Conservation (phyloP, 139 green algal species). For the Chlamydomonas applanata region DNA sequence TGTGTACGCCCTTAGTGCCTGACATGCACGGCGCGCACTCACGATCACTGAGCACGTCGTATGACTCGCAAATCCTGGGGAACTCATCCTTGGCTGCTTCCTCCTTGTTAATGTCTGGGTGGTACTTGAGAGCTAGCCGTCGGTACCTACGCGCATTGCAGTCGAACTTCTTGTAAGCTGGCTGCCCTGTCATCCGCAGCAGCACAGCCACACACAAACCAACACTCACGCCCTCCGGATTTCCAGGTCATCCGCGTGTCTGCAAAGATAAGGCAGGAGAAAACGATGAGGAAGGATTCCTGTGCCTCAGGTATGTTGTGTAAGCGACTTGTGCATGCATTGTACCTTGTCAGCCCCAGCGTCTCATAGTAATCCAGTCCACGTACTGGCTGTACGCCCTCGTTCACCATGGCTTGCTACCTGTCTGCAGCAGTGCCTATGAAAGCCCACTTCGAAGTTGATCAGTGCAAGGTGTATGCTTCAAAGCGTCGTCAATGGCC, state of each 20-base stretch:
- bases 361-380: constrained; percentile 54
- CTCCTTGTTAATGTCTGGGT: constrained; percentile 66
- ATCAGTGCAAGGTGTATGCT: too few species aligned
- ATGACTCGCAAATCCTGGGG: constrained; percentile 61
- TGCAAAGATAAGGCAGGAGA: constrained; percentile 15
- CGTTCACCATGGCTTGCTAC: constrained; percentile 4
- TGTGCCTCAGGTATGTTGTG: neutral
- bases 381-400: neutral
- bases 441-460: too few species aligned
- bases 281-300: neutral
- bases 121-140: constrained; percentile 67
- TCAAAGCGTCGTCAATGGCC: too few species aligned
- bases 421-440: too few species aligned
- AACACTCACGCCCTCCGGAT: constrained; percentile 71
- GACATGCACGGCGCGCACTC: constrained; percentile 23
- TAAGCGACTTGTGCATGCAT: neutral
- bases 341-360: constrained; percentile 53
- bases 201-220: neutral
- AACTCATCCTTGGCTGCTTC: constrained; percentile 47
- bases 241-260: constrained; percentile 58
- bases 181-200: neutral
- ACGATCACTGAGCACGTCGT: constrained; percentile 76
- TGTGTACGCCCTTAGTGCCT: neutral
- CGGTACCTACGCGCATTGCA: constrained; percentile 53
- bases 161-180: too few species aligned